Evolutionary conservation across 2,329 filamentous ascomycete species (phyloP).

Genomic region (Fusarium mangiferae): DNA sequence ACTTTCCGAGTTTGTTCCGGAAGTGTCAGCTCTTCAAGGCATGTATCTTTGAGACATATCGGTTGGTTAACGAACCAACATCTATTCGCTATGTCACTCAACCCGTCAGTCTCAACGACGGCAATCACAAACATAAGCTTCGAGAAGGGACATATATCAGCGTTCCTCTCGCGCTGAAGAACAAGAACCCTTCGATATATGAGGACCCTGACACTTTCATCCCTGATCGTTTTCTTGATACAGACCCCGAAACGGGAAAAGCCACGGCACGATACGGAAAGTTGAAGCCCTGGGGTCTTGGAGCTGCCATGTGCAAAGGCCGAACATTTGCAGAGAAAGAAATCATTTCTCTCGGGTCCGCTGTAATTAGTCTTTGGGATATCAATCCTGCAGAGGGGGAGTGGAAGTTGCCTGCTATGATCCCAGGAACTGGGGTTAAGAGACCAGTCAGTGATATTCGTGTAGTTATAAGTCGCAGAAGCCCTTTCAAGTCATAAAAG

Average conservation of each 20-base stretch:
- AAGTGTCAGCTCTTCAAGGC: constrained; percentile 38
- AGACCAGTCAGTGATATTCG: constrained; percentile 26
- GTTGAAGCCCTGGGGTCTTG: constrained; percentile 38
- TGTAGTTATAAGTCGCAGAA: constrained; percentile 29
- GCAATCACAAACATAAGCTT: constrained; percentile 22
- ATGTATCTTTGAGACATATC: constrained; percentile 37
- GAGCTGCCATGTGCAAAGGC: constrained; percentile 39
- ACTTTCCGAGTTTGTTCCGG: constrained; percentile 12
- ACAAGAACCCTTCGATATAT: constrained; percentile 28
- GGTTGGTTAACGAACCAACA: constrained; percentile 31
- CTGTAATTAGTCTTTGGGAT: constrained; percentile 32
- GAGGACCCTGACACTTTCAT: constrained; percentile 28
- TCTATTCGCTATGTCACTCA: constrained; percentile 32
- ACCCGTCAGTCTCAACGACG: constrained; percentile 22
- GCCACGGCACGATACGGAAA: constrained; percentile 30
- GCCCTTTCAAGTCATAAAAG: no score
- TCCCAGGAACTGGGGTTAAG: constrained; percentile 28
- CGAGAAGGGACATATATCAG: constrained; percentile 34
- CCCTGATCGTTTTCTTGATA: constrained; percentile 36
- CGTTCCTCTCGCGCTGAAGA: constrained; percentile 24
- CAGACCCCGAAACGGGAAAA: constrained; percentile 15
- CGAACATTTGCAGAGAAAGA: constrained; percentile 42
- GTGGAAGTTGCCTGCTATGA: constrained; percentile 25
- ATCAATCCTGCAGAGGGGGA: constrained; percentile 6
- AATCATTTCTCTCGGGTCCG: constrained; percentile 25